Conservation (phyloP, 768 basidiomycete species). For the Lentinula edodes region DNA sequence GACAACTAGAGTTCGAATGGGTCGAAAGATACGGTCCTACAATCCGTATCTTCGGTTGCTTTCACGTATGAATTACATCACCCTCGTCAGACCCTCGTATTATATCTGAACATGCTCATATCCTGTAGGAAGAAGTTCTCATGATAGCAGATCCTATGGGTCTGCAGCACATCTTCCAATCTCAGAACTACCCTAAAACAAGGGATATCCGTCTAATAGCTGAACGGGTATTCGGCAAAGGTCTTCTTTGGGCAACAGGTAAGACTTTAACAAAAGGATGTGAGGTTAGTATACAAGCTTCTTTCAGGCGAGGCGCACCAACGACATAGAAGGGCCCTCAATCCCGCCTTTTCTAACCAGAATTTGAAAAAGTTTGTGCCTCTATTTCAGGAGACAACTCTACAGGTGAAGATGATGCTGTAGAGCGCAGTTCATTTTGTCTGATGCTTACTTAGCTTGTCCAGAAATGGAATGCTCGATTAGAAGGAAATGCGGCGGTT, state of each 20-base stretch:
- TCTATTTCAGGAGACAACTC: slow-evolving; percentile 18
- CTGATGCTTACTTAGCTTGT: slow-evolving; percentile 19
- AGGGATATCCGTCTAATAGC: slow-evolving; percentile 12
- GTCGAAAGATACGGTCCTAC: neutral
- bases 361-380: slow-evolving; percentile 20
- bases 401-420: slow-evolving; percentile 10
- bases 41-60: neutral
- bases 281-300: neutral
- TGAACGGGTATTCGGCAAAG: slow-evolving; percentile 15
- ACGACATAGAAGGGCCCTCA: slow-evolving; percentile 26
- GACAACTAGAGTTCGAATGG: slow-evolving; percentile 1
- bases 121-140: neutral
- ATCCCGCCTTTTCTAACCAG: slow-evolving; percentile 23
- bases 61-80: neutral
- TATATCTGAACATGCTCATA: neutral
- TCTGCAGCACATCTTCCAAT: slow-evolving; percentile 21
- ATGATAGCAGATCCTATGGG: slow-evolving; percentile 2
- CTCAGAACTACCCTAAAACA: slow-evolving; percentile 20
- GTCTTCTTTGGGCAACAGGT: slow-evolving; percentile 23
- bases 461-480: slow-evolving; percentile 7
- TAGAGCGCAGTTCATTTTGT: neutral
- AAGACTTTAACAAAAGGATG: neutral
- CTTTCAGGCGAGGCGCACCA: slow-evolving; percentile 14
- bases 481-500: neutral
- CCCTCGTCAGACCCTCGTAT: neutral